These are phyloP conservation scores for Talaromyces albobiverticillius DNA, from an alignment of 2,329 filamentous ascomycete genomes.

Conservation along the genomic window DNA sequence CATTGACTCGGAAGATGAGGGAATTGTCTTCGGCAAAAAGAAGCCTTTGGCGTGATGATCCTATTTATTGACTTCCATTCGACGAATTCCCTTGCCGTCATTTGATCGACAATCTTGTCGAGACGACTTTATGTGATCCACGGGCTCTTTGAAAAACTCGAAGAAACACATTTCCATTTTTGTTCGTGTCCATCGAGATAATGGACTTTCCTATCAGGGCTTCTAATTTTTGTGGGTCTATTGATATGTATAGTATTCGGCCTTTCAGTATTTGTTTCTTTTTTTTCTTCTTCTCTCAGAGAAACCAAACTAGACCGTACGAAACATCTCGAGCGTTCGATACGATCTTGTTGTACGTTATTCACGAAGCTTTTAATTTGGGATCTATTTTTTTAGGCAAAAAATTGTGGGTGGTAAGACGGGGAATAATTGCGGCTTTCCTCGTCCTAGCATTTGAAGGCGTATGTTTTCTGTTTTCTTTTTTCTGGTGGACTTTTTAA, in stretches of 20 bases:
- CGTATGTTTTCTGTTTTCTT: neutral
- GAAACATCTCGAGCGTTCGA: neutral
- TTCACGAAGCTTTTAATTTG: constrained; percentile 5
- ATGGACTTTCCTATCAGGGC: neutral
- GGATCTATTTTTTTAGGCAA: neutral
- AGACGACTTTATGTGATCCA: neutral
- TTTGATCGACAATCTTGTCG: constrained; percentile 1
- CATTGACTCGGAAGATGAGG: constrained; percentile 43
- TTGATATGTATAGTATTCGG: constrained; percentile 10
- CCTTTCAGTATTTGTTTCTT: neutral
- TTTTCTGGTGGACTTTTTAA: neutral
- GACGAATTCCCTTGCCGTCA: neutral
- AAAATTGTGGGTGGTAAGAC: neutral
- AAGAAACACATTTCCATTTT: neutral
- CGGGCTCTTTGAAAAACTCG: neutral
- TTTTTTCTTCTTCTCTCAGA: neutral
- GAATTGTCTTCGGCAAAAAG: constrained; percentile 36
- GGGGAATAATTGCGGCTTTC: neutral
- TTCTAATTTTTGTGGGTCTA: neutral
- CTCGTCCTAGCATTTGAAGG: neutral
- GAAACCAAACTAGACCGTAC: neutral
- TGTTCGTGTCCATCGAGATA: neutral
- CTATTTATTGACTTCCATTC: neutral
- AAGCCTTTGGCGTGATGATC: constrained; percentile 2
- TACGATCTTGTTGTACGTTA: constrained; percentile 12